These are phyloP conservation scores for Alternaria sp. DNA, from an alignment of 2,329 filamentous ascomycete species.

Conservation along the genomic window DNA sequence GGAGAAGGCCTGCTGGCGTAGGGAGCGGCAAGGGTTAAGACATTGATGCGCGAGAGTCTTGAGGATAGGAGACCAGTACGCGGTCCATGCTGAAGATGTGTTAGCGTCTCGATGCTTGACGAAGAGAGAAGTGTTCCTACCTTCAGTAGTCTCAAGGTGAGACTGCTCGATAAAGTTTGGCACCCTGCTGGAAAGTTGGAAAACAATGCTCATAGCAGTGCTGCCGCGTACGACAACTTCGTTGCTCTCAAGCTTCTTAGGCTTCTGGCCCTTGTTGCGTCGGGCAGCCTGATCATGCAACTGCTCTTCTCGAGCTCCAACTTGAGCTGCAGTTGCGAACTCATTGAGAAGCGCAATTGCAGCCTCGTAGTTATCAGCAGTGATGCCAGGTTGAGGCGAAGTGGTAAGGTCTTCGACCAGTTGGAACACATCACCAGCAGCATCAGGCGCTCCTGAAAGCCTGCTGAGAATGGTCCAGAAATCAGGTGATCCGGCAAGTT, in stretches of 20 bases:
- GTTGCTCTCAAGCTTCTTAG: constrained; percentile 65
- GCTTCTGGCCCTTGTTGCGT: constrained; percentile 59
- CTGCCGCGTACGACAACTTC: constrained; percentile 77
- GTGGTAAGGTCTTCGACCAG: constrained; percentile 80
- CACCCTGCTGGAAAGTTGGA: constrained; percentile 80
- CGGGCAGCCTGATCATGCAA: constrained; percentile 64
- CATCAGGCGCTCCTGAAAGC: constrained; percentile 71
- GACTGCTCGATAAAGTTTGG: constrained; percentile 90
- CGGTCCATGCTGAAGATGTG: constrained; percentile 76
- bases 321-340: constrained; percentile 82
- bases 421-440: constrained; percentile 80
- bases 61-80: constrained; percentile 97
- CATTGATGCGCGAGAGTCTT: constrained; percentile 87
- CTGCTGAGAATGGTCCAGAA: constrained; percentile 92
- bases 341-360: constrained; percentile 84
- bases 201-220: constrained; percentile 81
- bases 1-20: constrained; percentile 85
- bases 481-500: constrained; percentile 94
- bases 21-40: constrained; percentile 91
- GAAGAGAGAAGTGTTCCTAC: constrained; percentile 52
- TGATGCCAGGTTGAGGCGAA: constrained; percentile 77
- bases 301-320: constrained; percentile 74
- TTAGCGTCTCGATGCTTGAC: background rate
- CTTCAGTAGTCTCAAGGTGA: constrained; percentile 85
- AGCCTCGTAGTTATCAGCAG: constrained; percentile 94